These are phyloP conservation scores for Candida albicans DNA, from an alignment of 1,139 yeast species.

Conservation along the genomic window DNA sequence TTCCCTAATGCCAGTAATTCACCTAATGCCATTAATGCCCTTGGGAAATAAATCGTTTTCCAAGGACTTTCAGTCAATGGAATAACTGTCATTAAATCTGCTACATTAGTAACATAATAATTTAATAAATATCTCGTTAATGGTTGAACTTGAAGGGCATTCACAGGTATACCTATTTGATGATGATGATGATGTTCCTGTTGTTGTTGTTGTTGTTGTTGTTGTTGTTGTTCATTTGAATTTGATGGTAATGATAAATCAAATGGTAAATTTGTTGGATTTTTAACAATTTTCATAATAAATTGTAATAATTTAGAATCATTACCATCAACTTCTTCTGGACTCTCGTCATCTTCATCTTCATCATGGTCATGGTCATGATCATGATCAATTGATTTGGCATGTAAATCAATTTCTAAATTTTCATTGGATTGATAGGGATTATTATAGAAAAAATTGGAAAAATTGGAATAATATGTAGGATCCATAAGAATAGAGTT, in stretches of 20 bases:
- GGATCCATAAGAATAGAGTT: slow-evolving; percentile 31
- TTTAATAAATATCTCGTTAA: slow-evolving; percentile 67
- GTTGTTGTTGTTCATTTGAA: too few relatives aligned
- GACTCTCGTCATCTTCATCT: slow-evolving; percentile 32
- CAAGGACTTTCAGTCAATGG: slow-evolving; percentile 83
- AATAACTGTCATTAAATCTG: slow-evolving; percentile 85
- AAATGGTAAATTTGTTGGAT: slow-evolving; percentile 41
- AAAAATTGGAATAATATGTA: slow-evolving; percentile 42
- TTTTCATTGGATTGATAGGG: slow-evolving; percentile 44
- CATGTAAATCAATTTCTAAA: slow-evolving; percentile 47
- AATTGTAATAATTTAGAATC: slow-evolving; percentile 44
- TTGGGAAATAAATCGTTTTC: slow-evolving; percentile 80
- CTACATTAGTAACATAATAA: slow-evolving; percentile 77
- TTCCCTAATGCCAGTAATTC: slow-evolving; percentile 74
- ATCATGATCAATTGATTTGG: slow-evolving; percentile 30
- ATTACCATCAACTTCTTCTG: slow-evolving; percentile 31
- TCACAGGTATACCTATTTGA: slow-evolving; percentile 51
- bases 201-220: too few relatives aligned
- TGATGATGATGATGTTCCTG: slow-evolving; percentile 6
- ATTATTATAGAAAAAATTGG: slow-evolving; percentile 43
- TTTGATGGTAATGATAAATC: slow-evolving; percentile 28
- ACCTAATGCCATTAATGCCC: slow-evolving; percentile 80
- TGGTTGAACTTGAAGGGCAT: slow-evolving; percentile 65
- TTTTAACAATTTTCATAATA: slow-evolving; percentile 49
- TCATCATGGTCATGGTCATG: slow-evolving; percentile 43